Base-by-base conservation (phyloP, 2,329 filamentous ascomycete species). In the Colletotrichum coccodes region DNA sequence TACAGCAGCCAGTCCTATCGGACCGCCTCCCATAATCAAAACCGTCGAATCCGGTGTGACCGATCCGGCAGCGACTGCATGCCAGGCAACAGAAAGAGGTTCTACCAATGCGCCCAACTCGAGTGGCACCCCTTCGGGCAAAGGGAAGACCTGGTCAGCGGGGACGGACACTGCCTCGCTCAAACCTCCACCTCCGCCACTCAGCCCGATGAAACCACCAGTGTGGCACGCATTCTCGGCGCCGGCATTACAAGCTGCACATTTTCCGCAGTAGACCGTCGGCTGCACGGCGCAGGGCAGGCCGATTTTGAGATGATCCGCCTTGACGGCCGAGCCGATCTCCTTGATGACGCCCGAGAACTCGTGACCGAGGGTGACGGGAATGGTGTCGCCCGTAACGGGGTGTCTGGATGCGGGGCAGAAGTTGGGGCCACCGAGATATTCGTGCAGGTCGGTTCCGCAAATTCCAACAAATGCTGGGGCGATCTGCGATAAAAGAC, bases 71-170 rank as follows among this genome's bases (percentile, higher is more conserved):
- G 71, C 59, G n/a, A 77, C 84, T 0, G 88, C 89, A 72, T 92
- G 90, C 89, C 89, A 91, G 9, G 87, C 89, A 0, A 92, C 89
- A 0, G 88, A 82, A 3, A 92, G 78, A 0, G 90, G 90, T 71
- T 92, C 90, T 7, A 91, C 85, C 3, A 92, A 79, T 0, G 90
- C 89, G 60, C 79, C 86, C 18, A 88, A 79, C 47, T 88, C 84
- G 23, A 89, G 80, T 0, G 82, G 79, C 9, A 89, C 78, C 57
- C 84, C 82, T 9, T 84, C 80, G 0, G 88, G 86, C 0, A 90
- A 76, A 3, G 81, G 80, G 53, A 86, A 79, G 2, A 84, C 80
- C 6, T 83, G 82, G 21, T 78, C 75, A 42, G 82, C 78, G 11
- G 84, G 83, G 2, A 89, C 80, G 21, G 84, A 83, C 6, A 88